These are phyloP conservation scores for Jatropha podagrica DNA, from an alignment of 441 rosid genomes.

Conservation along the genomic window DNA sequence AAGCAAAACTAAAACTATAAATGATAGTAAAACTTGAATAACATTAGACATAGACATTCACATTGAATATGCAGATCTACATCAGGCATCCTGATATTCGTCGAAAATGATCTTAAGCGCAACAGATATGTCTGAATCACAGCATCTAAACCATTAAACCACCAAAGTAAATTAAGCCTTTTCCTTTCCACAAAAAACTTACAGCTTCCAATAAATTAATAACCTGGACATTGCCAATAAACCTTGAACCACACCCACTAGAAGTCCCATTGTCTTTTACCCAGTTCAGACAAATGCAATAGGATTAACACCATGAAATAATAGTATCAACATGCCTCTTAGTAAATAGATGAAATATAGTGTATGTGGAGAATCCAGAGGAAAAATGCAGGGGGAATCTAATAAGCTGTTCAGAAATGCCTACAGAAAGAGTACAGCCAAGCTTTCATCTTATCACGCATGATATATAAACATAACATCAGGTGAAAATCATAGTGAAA, in stretches of 20 bases:
- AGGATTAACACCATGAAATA: background rate
- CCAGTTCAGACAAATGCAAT: conserved; percentile 1
- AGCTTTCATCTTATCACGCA: background rate
- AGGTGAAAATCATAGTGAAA: background rate
- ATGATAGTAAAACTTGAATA: background rate
- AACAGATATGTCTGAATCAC: background rate
- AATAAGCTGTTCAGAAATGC: background rate
- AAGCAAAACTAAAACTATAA: background rate
- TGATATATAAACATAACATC: background rate
- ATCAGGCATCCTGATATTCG: background rate
- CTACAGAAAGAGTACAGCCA: background rate
- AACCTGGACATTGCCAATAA: background rate
- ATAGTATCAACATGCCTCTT: background rate
- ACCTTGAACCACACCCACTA: background rate
- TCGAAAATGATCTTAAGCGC: background rate
- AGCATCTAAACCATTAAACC: background rate
- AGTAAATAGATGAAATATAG: background rate
- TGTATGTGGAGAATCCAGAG: background rate
- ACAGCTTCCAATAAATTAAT: background rate
- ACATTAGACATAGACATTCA: conserved; percentile 1
- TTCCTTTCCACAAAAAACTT: background rate
- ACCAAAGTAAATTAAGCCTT: background rate
- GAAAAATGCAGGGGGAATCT: background rate
- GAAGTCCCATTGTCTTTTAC: background rate
- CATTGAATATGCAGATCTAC: background rate